Evolutionary conservation across 768 basidiomycete species (phyloP).

Genomic region (Agrocybe chaxingu): DNA sequence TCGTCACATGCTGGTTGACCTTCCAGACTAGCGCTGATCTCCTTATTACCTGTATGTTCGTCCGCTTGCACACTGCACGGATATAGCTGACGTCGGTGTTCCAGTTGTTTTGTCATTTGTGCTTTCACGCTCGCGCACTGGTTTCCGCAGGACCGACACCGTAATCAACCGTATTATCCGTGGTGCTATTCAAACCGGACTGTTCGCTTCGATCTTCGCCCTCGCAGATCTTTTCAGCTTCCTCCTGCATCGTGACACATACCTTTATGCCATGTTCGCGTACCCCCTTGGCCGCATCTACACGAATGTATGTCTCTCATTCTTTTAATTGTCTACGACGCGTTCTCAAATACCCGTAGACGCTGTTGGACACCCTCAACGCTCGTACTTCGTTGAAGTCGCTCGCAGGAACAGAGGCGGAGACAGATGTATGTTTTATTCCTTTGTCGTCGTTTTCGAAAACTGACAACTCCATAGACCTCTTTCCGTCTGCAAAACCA

Average conservation of each 20-base stretch:
- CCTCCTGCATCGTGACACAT: constrained; percentile 31
- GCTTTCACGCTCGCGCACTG: constrained; percentile 42
- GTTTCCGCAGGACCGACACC: constrained; percentile 48
- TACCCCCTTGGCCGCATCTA: constrained; percentile 39
- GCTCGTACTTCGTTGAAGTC: constrained; percentile 33
- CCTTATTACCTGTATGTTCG: constrained; percentile 38
- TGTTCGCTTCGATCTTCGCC: constrained; percentile 50
- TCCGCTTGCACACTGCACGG: not conserved
- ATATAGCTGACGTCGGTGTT: not conserved
- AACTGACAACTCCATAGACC: not conserved
- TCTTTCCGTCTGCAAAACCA: constrained; percentile 25
- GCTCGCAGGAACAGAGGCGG: constrained; percentile 26
- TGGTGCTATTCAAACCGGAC: constrained; percentile 52
- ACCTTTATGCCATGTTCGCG: constrained; percentile 32
- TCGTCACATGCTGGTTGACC: constrained; percentile 44
- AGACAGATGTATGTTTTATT: constrained; percentile 22
- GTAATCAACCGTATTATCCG: constrained; percentile 52
- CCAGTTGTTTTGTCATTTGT: constrained; percentile 23
- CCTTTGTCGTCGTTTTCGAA: constrained; percentile 4
- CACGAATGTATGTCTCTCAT: constrained; percentile 37
- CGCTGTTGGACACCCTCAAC: constrained; percentile 42
- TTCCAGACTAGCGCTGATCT: constrained; percentile 43
- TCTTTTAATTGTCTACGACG: constrained; percentile 15
- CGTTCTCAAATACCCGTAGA: constrained; percentile 22
- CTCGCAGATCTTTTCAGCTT: constrained; percentile 45